Evolutionary conservation across 2,329 filamentous ascomycete genomes (phyloP).

Genomic region (Trichoderma aggressivum): DNA sequence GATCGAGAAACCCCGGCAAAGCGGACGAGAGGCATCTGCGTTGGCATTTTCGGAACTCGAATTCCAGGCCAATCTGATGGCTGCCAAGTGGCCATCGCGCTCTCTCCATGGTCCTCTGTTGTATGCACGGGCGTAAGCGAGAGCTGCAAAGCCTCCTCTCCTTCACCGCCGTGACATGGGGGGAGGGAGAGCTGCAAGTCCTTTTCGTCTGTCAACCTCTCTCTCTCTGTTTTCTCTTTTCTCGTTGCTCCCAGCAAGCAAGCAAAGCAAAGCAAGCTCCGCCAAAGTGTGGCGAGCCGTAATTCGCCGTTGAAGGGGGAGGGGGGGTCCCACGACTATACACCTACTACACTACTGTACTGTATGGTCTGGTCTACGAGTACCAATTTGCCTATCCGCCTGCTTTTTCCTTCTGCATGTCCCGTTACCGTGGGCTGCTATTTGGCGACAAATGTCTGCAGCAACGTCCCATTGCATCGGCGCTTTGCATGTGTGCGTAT

Average conservation of each 20-base stretch:
- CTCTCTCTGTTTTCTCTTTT: not conserved
- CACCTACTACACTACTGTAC: not conserved
- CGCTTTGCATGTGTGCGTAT: slow-evolving; percentile 11
- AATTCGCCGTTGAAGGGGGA: slow-evolving; percentile 10
- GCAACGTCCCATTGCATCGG: slow-evolving; percentile 13
- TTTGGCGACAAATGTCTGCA: slow-evolving; percentile 7
- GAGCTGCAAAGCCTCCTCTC: not conserved
- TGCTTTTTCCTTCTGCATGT: not conserved
- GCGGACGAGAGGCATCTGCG: not conserved
- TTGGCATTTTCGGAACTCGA: not conserved
- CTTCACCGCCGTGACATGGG: slow-evolving; percentile 10
- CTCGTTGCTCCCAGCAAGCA: not conserved
- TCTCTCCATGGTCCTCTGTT: not conserved
- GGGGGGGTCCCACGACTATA: not conserved
- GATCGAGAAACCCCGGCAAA: not conserved
- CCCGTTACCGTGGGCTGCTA: not conserved
- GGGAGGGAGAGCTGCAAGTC: not conserved
- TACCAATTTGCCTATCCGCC: not conserved
- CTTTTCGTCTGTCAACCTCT: not conserved
- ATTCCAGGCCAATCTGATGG: not conserved
- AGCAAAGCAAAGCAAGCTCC: not conserved
- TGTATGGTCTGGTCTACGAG: not conserved
- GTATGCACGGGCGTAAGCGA: not conserved
- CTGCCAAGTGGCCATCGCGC: not conserved
- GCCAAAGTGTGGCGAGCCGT: slow-evolving; percentile 16